Evolutionary conservation across 805 yeast genomes (phyloP).

Genomic region (Saccharomyces kudriavzevii): DNA sequence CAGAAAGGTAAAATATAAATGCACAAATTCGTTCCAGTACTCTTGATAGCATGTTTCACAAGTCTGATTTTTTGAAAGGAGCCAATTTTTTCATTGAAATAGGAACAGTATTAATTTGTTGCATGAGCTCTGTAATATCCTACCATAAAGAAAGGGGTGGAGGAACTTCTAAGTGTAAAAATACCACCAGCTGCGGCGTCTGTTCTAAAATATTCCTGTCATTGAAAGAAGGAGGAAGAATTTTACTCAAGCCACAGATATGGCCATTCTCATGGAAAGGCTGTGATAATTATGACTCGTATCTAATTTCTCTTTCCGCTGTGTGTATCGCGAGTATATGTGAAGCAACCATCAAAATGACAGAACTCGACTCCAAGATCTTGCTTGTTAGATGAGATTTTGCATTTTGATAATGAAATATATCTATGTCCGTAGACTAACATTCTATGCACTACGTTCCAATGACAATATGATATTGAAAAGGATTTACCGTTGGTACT

Average conservation of each 20-base stretch:
- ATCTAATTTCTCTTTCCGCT: conserved; percentile 57
- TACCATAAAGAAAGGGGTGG: conserved; percentile 54
- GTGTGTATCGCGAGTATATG: conserved; percentile 53
- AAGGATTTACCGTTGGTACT: conserved; percentile 43
- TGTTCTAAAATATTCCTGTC: conserved; percentile 35
- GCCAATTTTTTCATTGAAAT: conserved; percentile 1
- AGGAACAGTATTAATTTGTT: conserved; percentile 3
- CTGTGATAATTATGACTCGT: conserved; percentile 65
- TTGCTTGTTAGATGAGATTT: conserved; percentile 36
- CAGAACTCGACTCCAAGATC: conserved; percentile 53
- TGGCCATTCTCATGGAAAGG: conserved; percentile 56
- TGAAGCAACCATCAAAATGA: conserved; percentile 45
- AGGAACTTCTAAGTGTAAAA: conserved; percentile 56
- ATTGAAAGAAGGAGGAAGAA: conserved; percentile 22
- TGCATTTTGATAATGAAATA: conserved; percentile 49
- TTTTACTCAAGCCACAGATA: conserved; percentile 52
- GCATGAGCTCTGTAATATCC: conserved; percentile 20
- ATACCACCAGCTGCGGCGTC: conserved; percentile 65
- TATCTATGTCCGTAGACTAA: conserved; percentile 41
- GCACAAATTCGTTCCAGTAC: conserved; percentile 5
- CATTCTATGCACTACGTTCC: conserved; percentile 63
- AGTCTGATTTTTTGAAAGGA: conserved; percentile 3
- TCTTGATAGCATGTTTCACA: conserved; percentile 7
- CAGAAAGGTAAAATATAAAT: neutral
- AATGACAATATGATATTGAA: conserved; percentile 49